A percentile compares a stretch with the other conserved stretches of the same genome.
Conservation (phyloP, 2,329 filamentous ascomycete genomes). For the Cladophialophora chaetospira region DNA sequence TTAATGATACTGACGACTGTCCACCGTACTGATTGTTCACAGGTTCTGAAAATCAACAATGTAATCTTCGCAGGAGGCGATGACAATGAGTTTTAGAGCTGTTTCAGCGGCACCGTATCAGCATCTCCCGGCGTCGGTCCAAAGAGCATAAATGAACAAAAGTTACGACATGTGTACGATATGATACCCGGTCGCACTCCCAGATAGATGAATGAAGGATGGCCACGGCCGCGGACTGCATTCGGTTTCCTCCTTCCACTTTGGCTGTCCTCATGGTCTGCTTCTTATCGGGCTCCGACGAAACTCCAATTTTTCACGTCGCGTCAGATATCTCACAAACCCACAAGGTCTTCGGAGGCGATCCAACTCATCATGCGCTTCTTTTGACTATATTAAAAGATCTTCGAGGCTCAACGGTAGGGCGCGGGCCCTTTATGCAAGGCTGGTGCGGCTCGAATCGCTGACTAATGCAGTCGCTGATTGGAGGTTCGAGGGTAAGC, state of each 20-base stretch:
- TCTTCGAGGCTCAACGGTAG: background rate
- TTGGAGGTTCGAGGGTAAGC: conserved; percentile 8
- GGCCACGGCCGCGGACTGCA: background rate
- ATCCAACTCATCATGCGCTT: too few species aligned
- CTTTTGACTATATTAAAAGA: too few species aligned
- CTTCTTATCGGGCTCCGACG: too few species aligned
- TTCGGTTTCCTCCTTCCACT: too few species aligned
- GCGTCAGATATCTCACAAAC: too few species aligned
- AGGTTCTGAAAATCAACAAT: conserved; percentile 82
- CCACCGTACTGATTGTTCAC: background rate
- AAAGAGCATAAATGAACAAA: conserved; percentile 15
- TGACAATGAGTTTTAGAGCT: conserved; percentile 73
- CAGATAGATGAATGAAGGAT: conserved; percentile 20
- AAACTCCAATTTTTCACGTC: too few species aligned
- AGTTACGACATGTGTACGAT: conserved; percentile 15
- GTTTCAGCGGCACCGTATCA: conserved; percentile 4
- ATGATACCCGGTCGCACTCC: conserved; percentile 19
- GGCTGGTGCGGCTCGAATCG: background rate
- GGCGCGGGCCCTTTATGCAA: background rate
- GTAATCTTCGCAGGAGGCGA: conserved; percentile 88
- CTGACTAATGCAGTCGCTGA: background rate
- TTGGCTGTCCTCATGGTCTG: too few species aligned
- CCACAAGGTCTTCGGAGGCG: background rate
- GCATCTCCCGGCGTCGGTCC: conserved; percentile 11
- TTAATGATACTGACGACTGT: background rate